Base-by-base conservation (phyloP, 495 filamentous ascomycete genomes). In the Tuber borchii region DNA sequence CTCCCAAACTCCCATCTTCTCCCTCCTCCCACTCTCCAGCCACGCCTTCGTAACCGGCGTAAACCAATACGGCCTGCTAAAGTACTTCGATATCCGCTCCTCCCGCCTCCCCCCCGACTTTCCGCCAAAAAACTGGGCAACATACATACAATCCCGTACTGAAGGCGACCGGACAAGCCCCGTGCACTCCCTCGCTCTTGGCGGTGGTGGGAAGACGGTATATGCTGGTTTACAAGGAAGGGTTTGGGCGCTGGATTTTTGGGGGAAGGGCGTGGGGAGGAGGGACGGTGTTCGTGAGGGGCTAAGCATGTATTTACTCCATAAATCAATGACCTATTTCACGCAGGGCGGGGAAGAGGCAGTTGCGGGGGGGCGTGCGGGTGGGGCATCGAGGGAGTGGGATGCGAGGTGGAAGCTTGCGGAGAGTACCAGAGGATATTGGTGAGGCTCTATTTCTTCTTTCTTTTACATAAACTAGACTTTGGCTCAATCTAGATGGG, bases 11-110 rank as follows among this genome's bases (percentile, higher is more conserved):
- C 84, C 88, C 1, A 86, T 91, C 22, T 92, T 90, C 82, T 88
- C 89, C 61, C 85, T 92, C 17, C 86, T 87, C 2, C 83, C 88
- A 0, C 85, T 90, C 76, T 87, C 87, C 19, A 85, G 86, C 34
- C 86, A 90, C 76, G 84, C 86, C 9, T 87, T 92, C 76, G 75
- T 91, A 20, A 87, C 87, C 26, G 90, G 90, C 26, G 86, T 86
- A 1, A 86, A 86, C 16, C 85, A 86, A 16, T 87, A 91, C 78
- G 87, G 86, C 68, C 79, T 90, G 22, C 81, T 92, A 14, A 92
- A 91, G 77, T 80, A 91, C 2, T 92, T 91, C 75, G 90, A 92
- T 79, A 82, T 92, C 46, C 88, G 90, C 69, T 72, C 71, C 19
- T 1, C 40, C 37, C 16, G 56, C 1, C 45, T 26, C 34, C 19